These are phyloP conservation scores for Panaeolus papilionaceus DNA, from an alignment of 768 basidiomycete species.

Conservation along the genomic window DNA sequence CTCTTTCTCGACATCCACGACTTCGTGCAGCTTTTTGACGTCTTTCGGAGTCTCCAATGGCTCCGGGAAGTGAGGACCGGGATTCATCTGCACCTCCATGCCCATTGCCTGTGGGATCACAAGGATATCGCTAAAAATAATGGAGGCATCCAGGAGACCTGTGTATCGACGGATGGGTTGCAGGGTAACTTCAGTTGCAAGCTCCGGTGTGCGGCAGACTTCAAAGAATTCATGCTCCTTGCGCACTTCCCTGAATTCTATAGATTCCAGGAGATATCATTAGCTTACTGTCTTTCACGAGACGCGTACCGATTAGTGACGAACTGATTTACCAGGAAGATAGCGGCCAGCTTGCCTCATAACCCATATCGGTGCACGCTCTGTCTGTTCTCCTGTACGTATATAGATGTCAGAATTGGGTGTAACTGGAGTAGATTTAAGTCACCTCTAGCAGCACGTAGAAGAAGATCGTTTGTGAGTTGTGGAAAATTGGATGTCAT, in stretches of 20 bases:
- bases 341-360: conserved; percentile 98
- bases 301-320: not conserved
- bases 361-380: conserved; percentile 96
- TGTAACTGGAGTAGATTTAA: not conserved
- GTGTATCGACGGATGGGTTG: conserved; percentile 92
- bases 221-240: conserved; percentile 93
- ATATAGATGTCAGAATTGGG: conserved; percentile 14
- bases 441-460: conserved; percentile 86
- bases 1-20: conserved; percentile 83
- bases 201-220: conserved; percentile 88
- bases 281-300: not conserved
- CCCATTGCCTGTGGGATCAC: conserved; percentile 98
- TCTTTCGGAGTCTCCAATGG: conserved; percentile 84
- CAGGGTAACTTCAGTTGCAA: conserved; percentile 89
- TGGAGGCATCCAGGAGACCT: conserved; percentile 90
- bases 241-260: conserved; percentile 91
- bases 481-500: conserved; percentile 65
- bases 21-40: conserved; percentile 58
- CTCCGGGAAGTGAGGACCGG: conserved; percentile 86
- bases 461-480: conserved; percentile 84
- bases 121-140: conserved; percentile 98
- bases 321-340: conserved; percentile 72
- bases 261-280: conserved; percentile 17
- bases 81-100: conserved; percentile 94
- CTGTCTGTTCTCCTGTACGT: conserved; percentile 75